phyloP scores from a whole-genome alignment of 208 protist genomes.

The Leishmania arabica region DNA sequence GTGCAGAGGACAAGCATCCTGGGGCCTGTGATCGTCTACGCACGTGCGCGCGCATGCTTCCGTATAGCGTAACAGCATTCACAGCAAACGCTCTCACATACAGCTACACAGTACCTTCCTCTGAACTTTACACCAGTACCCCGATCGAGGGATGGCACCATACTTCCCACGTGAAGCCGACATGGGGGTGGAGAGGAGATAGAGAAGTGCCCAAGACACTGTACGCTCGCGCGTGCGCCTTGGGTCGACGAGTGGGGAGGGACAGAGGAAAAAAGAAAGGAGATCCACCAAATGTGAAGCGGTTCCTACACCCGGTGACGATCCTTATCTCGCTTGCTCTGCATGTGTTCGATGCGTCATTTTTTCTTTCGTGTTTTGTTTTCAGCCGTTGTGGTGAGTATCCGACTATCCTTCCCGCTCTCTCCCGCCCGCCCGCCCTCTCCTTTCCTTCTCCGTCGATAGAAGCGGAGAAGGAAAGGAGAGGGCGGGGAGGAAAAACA shows the following conservation, averaged over 20 bases:
- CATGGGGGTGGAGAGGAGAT: not conserved
- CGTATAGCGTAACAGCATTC: not conserved
- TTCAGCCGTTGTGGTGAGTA: not conserved
- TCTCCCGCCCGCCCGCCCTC: not conserved
- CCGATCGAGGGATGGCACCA: not conserved
- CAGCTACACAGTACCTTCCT: not conserved
- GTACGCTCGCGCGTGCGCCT: not conserved
- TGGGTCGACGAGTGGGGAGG: not conserved
- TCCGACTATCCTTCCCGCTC: not conserved
- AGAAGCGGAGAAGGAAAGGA: not conserved
- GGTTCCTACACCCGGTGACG: not conserved
- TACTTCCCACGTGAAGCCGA: not conserved
- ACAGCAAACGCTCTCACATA: not conserved
- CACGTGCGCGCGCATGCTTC: not conserved
- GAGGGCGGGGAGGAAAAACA: not conserved
- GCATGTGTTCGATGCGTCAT: not conserved
- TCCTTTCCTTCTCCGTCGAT: not conserved
- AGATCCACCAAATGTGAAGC: not conserved
- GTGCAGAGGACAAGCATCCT: not conserved
- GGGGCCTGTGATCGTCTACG: not conserved
- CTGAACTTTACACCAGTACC: not conserved
- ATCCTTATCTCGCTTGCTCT: not conserved
- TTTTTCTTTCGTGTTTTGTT: not conserved
- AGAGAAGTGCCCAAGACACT: not conserved
- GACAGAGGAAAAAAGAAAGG: not conserved